Base-by-base conservation (phyloP, 352 stramenopile species). In the Globisporangium nunn region DNA sequence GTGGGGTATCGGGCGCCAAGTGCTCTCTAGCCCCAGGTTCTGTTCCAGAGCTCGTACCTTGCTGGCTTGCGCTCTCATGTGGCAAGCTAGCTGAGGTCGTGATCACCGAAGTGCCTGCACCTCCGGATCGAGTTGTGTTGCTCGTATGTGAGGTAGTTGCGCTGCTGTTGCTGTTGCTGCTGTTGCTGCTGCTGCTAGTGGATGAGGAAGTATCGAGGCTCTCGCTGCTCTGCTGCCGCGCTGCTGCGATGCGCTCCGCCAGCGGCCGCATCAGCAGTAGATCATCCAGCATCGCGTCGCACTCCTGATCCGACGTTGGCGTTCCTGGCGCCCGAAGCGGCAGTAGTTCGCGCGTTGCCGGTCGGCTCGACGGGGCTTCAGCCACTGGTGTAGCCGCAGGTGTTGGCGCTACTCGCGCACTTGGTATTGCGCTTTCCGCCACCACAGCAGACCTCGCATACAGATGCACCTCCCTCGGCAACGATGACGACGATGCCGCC, bases 211-310 rank as follows among this genome's bases (percentile, higher is more conserved):
- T 51, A 28, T 51, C 12, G 15, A 18, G 6, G 12, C 41, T 18
- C 7, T 11, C 43, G n/a, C 30, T 35, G 6, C 33, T 31, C 5
- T 18, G 49, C 12, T 45, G 12, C 29, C 54, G 46, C 17, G 54
- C 47, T 8, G 37, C 47, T 18, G 54, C 33, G 35, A 60, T 60
- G n/a, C 54, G 54, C 47, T 61, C 56, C 0, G 56, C 49, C 7
- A 61, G 48, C 17, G 56, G 56, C 11, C 39, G 47, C 18, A 11
- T 56, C 39, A 56, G 39, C 35, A 47, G 29, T 28, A 60, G 41
- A 29, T 61, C 56, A 17, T 35, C 56, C 40, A 61, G 35, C 56
- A 61, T 45, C 11, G 39, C 48, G 29, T 61, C 56, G 48, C 56
- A 61, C 43, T 61, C 56, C 33, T 49, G 29, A 40, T 61, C 56